Base-by-base conservation (phyloP, 805 yeast genomes). In the Maudiozyma saulgeensis region DNA sequence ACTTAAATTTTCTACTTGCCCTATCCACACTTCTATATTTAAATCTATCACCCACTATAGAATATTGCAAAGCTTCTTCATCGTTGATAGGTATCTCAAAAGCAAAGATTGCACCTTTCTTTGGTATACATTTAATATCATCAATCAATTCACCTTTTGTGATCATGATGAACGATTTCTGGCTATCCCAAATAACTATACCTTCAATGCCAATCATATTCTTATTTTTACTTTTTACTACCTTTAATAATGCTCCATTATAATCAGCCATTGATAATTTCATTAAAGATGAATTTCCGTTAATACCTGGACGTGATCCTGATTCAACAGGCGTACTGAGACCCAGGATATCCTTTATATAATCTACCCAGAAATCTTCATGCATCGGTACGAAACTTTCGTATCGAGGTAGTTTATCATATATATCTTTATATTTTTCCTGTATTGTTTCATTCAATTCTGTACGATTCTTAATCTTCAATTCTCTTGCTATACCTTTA, bases 121-220 rank as follows among this genome's bases (percentile, higher is more conserved):
- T 90, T 35, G 82, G 82, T 15, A 90, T 63, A 52, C 82, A 68
- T 56, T 79, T 75, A 37, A 87, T 51, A 4, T 89, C 89, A 26
- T 91, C 93, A 3, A 81, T 70, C 54, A 49, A 66, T 59, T 52
- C 58, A 11, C 63, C 67, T 44, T 23, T 51, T 4, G 62, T 61
- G 1, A 81, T 75, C 44, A 88, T 59, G 2, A 87, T 74, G 59
- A 87, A 83, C 51, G 77, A 76, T 55, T 80, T 79, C 62, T 84
- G 88, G 8, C 91, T 77, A 61, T 89, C 97, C 84, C 93, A 86
- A 2, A 87, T 68, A 1, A 89, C 86, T 5, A 89, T 84, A 0
- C 97, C 97, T 38, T 70, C 55, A 32, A 74, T 57, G 0, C 93
- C 95, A 7, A 82, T 72, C 49, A 78, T 60, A 45, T 78, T 75